Evolutionary conservation across 208 protist species (phyloP), one percentile per base, ranked within the genome.

Genomic region (Crithidia expoeki): DNA sequence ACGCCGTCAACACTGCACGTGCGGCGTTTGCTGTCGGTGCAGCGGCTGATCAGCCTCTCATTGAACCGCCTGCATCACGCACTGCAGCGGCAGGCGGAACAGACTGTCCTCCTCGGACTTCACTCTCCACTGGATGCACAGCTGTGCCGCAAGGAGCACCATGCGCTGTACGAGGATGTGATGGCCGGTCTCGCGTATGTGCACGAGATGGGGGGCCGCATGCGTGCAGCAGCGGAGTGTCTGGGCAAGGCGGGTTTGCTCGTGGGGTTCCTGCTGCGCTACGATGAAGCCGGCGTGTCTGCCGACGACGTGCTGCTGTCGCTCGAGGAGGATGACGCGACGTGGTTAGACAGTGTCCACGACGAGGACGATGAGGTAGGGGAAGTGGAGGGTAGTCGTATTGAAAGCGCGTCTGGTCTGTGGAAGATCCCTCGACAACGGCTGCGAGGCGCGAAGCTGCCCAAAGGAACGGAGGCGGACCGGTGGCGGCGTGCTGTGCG

Each of bases 91-190:
- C 84, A 84, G 25, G 81, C 82, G 14, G 84, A 93, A 66, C 85
- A 90, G 63, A 76, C 60, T 21, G 51, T 57, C 4, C 38, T 56
- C 7, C 72, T 94, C 12, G 83, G 85, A 2, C 74, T 88, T 1
- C 86, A 95, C 77, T 79, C 72, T 58, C 49, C 67, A n/a, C 69
- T 87, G 19, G 86, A 95, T 38, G 74, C 68, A 1, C 86, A 92
- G 68, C 70, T 93, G 33, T 93, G 83, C 51, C 72, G 69, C 14
- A 80, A 72, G 21, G 74, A 78, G 59, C 44, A 86, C 42, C 77
- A 89, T 51, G 66, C 52, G n/a, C 21, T 73, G 25, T 93, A 93
- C 74, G 56, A 68, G 50, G 63, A 70, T n/a, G 65, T 88, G 4
- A 65, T 83, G 21, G 76, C 60, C 25, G 85, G 85, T 0, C 64